A percentile compares a stretch with the other conserved stretches of the same genome.
Evolutionary conservation across 202 grass and related monocot species (phyloP).

Genomic region (Eragrostis tef): DNA sequence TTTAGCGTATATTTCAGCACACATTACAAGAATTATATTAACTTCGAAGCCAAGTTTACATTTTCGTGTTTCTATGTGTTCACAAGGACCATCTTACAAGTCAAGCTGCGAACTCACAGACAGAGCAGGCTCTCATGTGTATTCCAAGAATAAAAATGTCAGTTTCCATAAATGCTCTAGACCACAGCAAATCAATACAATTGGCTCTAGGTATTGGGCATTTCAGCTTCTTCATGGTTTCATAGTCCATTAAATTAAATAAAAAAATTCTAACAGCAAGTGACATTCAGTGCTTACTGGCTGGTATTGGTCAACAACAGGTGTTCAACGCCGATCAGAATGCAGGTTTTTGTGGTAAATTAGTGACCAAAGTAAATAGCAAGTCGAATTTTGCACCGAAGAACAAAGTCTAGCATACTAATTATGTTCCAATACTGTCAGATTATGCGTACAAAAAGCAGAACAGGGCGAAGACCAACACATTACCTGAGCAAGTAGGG

Average conservation of each 20-base stretch:
- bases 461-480: background rate
- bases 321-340: background rate
- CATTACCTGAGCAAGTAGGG: constrained; percentile 72
- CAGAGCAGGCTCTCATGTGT: background rate
- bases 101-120: background rate
- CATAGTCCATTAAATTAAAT: background rate
- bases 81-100: background rate
- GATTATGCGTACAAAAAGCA: background rate
- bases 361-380: constrained; percentile 10
- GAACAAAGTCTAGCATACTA: background rate
- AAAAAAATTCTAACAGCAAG: background rate
- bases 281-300: background rate
- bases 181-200: constrained; percentile 31
- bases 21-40: background rate
- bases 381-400: background rate
- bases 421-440: constrained; percentile 5
- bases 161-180: background rate
- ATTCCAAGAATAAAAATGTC: constrained; percentile 3
- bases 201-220: background rate
- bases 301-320: background rate
- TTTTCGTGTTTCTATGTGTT: background rate
- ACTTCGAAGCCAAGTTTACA: background rate
- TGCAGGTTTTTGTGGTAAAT: background rate
- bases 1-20: background rate
- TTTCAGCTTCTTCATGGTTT: background rate